A percentile compares a stretch with the other conserved stretches of the same genome.
These are phyloP conservation scores for Kwoniella bestiolae DNA, from an alignment of 768 basidiomycete genomes.

Conservation along the genomic window DNA sequence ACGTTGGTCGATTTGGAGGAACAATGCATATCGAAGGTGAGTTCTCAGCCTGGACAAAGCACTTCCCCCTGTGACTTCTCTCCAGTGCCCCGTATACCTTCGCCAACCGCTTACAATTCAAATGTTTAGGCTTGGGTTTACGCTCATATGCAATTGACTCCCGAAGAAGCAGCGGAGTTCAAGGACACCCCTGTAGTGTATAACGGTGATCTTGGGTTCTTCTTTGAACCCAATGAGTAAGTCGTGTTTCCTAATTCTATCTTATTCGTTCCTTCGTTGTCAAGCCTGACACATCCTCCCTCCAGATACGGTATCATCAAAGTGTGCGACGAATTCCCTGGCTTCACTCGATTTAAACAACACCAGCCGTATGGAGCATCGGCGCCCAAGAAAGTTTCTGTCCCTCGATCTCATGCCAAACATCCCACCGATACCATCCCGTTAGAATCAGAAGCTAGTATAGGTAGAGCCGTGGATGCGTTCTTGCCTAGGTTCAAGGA, in stretches of 20 bases:
- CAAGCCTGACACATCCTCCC: no score
- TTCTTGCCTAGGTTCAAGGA: slow-evolving; percentile 41
- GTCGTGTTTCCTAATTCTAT: background rate
- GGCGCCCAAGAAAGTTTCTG: slow-evolving; percentile 24
- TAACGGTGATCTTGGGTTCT: slow-evolving; percentile 50
- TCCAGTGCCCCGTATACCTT: background rate
- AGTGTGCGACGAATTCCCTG: slow-evolving; percentile 46
- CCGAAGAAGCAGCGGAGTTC: slow-evolving; percentile 36
- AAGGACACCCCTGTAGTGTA: slow-evolving; percentile 43
- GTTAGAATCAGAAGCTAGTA: slow-evolving; percentile 25
- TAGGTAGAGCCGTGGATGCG: slow-evolving; percentile 33
- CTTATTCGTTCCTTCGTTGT: background rate
- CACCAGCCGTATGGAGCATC: slow-evolving; percentile 38
- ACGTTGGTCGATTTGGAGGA: slow-evolving; percentile 42
- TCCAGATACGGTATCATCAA: slow-evolving; percentile 33
- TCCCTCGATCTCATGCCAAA: slow-evolving; percentile 49
- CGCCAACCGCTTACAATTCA: background rate
- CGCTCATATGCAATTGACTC: slow-evolving; percentile 45
- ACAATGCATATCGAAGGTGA: slow-evolving; percentile 49
- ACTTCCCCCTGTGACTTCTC: no score
- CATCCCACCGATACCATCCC: slow-evolving; percentile 51
- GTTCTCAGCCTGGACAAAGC: no score
- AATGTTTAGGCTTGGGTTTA: slow-evolving; percentile 37
- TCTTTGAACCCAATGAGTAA: slow-evolving; percentile 44
- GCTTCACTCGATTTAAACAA: slow-evolving; percentile 38